Evolutionary conservation across 345 rosid species (phyloP).

Genomic region (Combretum micranthum): DNA sequence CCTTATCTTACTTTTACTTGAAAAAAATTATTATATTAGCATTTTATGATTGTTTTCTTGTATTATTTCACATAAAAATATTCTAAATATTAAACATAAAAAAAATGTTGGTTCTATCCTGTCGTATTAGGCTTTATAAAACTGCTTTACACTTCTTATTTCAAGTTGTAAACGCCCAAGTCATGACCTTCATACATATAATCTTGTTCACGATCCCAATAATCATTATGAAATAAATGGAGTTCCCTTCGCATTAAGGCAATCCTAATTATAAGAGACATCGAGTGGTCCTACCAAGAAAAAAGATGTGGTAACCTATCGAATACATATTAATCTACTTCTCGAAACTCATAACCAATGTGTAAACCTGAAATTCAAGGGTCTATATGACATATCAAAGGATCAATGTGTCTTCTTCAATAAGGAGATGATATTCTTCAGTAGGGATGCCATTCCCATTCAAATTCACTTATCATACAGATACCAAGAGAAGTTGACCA

Average conservation of each 20-base stretch:
- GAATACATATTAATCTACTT: slow-evolving; percentile 2
- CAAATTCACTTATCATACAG: slow-evolving; percentile 9
- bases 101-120: too few relatives aligned
- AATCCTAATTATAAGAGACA: not conserved
- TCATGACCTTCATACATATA: too few relatives aligned
- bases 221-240: slow-evolving; percentile 8
- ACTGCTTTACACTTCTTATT: too few relatives aligned
- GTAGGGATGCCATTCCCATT: slow-evolving; percentile 2
- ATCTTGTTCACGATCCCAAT: slow-evolving; percentile 6
- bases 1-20: too few relatives aligned
- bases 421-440: slow-evolving; percentile 9
- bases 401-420: slow-evolving; percentile 8
- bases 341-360: slow-evolving; percentile 1
- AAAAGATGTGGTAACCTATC: slow-evolving; percentile 5
- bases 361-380: slow-evolving; percentile 8
- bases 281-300: slow-evolving; percentile 7
- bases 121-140: too few relatives aligned
- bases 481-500: slow-evolving; percentile 12
- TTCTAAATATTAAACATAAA: too few relatives aligned
- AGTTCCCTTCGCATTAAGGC: not conserved
- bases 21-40: too few relatives aligned
- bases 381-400: slow-evolving; percentile 15
- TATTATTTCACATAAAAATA: too few relatives aligned
- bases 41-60: too few relatives aligned
- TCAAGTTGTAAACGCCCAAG: too few relatives aligned